phyloP scores from a whole-genome alignment of 176 grass and related monocot species.

The Aegilops umbellulata region DNA sequence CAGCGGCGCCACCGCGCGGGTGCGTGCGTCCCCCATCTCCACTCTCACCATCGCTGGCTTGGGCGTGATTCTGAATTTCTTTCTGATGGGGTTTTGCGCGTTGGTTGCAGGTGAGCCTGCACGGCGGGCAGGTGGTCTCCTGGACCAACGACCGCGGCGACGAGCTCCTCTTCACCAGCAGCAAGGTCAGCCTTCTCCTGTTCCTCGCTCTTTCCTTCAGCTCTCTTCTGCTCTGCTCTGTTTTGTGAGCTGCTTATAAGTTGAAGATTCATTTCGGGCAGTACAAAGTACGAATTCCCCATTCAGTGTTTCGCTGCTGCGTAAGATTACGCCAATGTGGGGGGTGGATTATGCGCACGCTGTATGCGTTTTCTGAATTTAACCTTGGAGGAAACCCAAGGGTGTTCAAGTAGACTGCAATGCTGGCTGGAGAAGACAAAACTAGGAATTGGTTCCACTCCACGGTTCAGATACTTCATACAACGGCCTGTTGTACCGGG shows the following conservation, averaged over 20 bases:
- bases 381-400: background rate
- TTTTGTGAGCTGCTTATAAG: background rate
- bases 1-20: slow-evolving; percentile 68
- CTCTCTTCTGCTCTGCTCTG: background rate
- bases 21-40: slow-evolving; percentile 23
- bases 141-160: slow-evolving; percentile 92
- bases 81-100: background rate
- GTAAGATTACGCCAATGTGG: background rate
- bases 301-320: background rate
- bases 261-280: background rate
- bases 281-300: too few relatives aligned
- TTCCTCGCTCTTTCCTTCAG: background rate
- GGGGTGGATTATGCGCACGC: background rate
- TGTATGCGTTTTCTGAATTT: background rate
- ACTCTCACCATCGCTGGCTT: background rate
- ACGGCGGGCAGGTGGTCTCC: slow-evolving; percentile 89
- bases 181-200: slow-evolving; percentile 50
- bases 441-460: background rate
- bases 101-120: slow-evolving; percentile 81
- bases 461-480: background rate
- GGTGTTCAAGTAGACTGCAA: background rate
- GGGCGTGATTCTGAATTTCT: background rate
- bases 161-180: slow-evolving; percentile 96
- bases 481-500: background rate
- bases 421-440: background rate